phyloP scores from a whole-genome alignment of 2,329 filamentous ascomycete genomes.

The Claviceps lovelessii region DNA sequence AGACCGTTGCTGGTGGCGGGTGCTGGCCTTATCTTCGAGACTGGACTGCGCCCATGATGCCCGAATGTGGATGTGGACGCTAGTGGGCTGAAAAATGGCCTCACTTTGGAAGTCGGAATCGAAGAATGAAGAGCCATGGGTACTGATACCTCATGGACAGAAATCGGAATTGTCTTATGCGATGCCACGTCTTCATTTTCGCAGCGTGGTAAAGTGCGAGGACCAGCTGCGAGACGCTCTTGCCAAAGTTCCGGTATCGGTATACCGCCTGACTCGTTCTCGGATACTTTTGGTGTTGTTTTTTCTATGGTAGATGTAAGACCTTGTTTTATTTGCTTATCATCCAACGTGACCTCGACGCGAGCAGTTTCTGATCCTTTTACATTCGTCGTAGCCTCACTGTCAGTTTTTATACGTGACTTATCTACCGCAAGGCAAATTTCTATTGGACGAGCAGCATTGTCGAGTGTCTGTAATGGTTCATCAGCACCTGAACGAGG shows the following conservation, averaged over 20 bases:
- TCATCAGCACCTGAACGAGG: background rate
- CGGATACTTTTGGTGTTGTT: background rate
- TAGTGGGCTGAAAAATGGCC: conserved; percentile 5
- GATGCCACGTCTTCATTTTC: background rate
- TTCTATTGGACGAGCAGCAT: background rate
- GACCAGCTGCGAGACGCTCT: background rate
- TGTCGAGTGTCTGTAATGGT: background rate
- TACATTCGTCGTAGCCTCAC: background rate
- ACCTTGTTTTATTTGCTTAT: background rate
- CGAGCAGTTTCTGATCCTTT: background rate
- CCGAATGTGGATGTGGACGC: background rate
- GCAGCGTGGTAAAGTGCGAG: background rate
- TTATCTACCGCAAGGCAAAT: background rate
- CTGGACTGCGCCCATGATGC: conserved; percentile 1
- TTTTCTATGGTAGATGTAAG: background rate
- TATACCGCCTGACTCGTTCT: too few species aligned
- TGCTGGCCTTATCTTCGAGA: conserved; percentile 4
- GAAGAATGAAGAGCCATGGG: conserved; percentile 6
- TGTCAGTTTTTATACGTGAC: background rate
- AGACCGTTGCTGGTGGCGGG: background rate
- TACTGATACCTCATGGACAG: background rate
- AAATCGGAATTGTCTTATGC: background rate
- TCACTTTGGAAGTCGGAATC: conserved; percentile 9
- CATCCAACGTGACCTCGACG: background rate
- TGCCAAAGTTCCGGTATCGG: background rate